Percentiles rank a stretch among this genome's conserved stretches.
These are phyloP conservation scores for Colletotrichum incanum DNA, from an alignment of 2,329 filamentous ascomycete species.

Conservation along the genomic window DNA sequence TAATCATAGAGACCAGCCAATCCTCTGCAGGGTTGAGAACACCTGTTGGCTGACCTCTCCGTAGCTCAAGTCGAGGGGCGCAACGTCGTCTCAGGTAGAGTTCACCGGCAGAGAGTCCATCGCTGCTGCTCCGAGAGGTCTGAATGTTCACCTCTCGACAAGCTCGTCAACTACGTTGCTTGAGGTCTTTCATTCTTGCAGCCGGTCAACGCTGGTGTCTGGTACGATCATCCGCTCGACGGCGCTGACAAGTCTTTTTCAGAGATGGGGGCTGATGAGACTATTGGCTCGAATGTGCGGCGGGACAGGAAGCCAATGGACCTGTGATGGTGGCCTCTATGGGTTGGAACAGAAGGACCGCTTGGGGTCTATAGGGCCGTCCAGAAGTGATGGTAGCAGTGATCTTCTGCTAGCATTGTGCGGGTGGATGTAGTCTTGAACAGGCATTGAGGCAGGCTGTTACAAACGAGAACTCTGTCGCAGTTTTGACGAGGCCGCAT, in stretches of 20 bases:
- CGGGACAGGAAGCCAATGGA: constrained; percentile 33
- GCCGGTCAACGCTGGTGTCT: not conserved
- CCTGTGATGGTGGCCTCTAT: not conserved
- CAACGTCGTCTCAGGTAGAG: constrained; percentile 2
- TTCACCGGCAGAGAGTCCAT: not conserved
- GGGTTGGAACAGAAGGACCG: too few species aligned
- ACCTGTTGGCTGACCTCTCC: too few species aligned
- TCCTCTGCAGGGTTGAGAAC: too few species aligned
- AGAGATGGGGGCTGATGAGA: too few species aligned
- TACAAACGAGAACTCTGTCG: not conserved
- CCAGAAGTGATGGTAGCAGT: too few species aligned
- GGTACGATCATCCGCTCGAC: too few species aligned
- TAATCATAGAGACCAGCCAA: not conserved
- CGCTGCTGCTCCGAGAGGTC: not conserved
- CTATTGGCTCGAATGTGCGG: constrained; percentile 38
- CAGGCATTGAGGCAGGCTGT: not conserved
- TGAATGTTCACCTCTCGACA: not conserved
- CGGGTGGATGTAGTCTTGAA: not conserved
- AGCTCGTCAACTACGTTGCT: not conserved
- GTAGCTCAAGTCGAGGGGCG: too few species aligned
- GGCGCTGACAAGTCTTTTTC: too few species aligned
- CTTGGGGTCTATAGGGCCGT: not conserved
- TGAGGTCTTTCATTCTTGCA: not conserved
- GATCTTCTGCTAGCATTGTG: too few species aligned
- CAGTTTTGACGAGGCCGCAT: not conserved